Base-by-base conservation (phyloP, 2,329 filamentous ascomycete species). In the Corynespora cassiicola region DNA sequence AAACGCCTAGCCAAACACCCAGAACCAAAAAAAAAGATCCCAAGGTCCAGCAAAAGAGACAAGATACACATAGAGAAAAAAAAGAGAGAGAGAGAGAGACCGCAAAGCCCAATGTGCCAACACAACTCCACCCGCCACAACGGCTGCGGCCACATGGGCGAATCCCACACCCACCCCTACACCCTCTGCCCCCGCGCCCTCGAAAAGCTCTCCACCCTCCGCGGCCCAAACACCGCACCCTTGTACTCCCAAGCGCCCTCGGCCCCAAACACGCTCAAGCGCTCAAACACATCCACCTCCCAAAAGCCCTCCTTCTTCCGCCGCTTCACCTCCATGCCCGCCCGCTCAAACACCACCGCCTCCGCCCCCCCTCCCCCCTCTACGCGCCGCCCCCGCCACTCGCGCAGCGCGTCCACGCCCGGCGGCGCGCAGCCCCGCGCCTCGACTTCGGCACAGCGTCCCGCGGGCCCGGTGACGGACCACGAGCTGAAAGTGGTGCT, bases 101-200 rank as follows among this genome's bases (percentile, higher is more conserved):
- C n/a, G n/a, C n/a, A n/a, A n/a, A n/a, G n/a, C n/a, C n/a, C n/a
- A 2, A 64, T 65, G 61, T 65, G 61, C 31, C 61, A 50, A 25
- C 56, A 64, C 33, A 67, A 67, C 47, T 60, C 57, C 46, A 61
- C 54, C n/a, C 50, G 54, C 30, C 62, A 65, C 31, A 55, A 54
- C 21, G 63, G 64, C 27, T 67, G 64, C 43, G 61, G 59, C n/a
- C 64, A 67, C 31, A 52, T 61, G 28, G 61, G 54, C 15, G 51
- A 56, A 39, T 48, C 53, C 8, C 47, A 61, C 39, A 40, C 43
- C 11, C 36, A 46, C 5, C 52, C 55, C 9, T 66, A 54, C 52
- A 62, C 61, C 3, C 52, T 64, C 18, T 67, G 64, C 50, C 31
- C 44, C 31, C 18, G 23, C 4, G 63, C 61, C 9, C 31, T 58